Percentiles rank a stretch among this genome's conserved stretches.
Conservation (phyloP, 345 rosid genomes). For the Rhodamnia rubescens region DNA sequence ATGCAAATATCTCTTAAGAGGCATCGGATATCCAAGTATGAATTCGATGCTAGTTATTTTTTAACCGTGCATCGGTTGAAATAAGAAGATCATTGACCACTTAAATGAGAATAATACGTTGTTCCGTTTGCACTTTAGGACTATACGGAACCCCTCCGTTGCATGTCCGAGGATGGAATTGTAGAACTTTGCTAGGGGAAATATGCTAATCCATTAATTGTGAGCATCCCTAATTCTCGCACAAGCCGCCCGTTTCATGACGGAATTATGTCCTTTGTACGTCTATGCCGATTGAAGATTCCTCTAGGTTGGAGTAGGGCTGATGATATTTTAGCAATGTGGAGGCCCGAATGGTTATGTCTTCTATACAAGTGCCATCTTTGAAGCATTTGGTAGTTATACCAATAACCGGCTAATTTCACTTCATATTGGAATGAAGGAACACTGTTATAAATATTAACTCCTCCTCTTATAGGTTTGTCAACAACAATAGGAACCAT, state of each 20-base stretch:
- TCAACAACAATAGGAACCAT: conserved; percentile 17
- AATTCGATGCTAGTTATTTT: too few relatives aligned
- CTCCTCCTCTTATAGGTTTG: conserved; percentile 16
- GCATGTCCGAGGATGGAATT: conserved; percentile 8
- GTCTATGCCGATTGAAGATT: not conserved
- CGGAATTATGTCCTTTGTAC: not conserved
- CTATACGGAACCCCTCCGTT: conserved; percentile 5
- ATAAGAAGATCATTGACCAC: too few relatives aligned
- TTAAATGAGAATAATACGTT: not conserved
- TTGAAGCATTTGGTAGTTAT: conserved; percentile 13
- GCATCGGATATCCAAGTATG: too few relatives aligned
- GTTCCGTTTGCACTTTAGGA: conserved; percentile 3
- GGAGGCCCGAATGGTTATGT: conserved; percentile 30
- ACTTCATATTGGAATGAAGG: not conserved
- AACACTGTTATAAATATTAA: not conserved
- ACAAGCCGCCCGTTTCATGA: not conserved
- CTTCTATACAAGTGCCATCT: conserved; percentile 24
- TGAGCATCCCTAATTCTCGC: not conserved
- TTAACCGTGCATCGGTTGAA: too few relatives aligned
- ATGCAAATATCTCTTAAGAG: too few relatives aligned
- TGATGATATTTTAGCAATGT: conserved; percentile 24
- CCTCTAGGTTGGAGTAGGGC: conserved; percentile 28
- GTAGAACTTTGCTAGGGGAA: conserved; percentile 6
- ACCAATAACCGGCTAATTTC: not conserved
- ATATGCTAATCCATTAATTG: conserved; percentile 8